Evolutionary conservation across 176 grass and related monocot genomes (phyloP).

Genomic region (Carex littledalei): DNA sequence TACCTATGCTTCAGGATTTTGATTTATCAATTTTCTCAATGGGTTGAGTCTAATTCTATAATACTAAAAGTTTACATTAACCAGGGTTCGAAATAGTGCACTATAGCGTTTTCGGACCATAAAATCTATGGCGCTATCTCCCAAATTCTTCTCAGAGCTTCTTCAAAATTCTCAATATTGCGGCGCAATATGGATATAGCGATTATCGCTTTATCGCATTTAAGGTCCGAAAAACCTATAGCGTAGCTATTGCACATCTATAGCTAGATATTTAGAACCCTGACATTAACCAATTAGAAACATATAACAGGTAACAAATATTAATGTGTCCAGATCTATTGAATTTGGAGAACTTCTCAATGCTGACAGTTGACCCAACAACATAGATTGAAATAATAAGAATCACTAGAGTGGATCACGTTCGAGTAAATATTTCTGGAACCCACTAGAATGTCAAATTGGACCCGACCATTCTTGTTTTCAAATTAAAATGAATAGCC

Average conservation of each 20-base stretch:
- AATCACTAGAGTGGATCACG: not conserved
- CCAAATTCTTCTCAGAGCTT: too few species aligned
- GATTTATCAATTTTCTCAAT: not conserved
- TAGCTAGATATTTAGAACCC: too few species aligned
- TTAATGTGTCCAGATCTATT: not conserved
- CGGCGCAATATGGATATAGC: too few species aligned
- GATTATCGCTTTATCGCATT: too few species aligned
- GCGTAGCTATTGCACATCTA: too few species aligned
- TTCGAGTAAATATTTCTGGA: slow-evolving; percentile 3
- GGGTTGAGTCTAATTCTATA: not conserved
- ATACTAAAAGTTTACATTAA: not conserved
- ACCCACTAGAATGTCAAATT: slow-evolving; percentile 19
- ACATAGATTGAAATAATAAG: not conserved
- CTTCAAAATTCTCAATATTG: too few species aligned
- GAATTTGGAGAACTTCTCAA: not conserved
- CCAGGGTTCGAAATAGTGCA: too few species aligned
- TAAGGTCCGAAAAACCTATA: too few species aligned
- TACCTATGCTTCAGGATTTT: not conserved
- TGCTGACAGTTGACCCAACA: slow-evolving; percentile 1
- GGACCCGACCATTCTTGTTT: not conserved
- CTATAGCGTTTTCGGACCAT: too few species aligned
- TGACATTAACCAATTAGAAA: not conserved
- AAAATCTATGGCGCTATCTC: too few species aligned
- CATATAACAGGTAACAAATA: not conserved
- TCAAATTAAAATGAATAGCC: slow-evolving; percentile 14